Percentiles rank a stretch among this genome's conserved stretches.
phyloP scores from a whole-genome alignment of 768 basidiomycete genomes.

The Hygrocybe coccinea region DNA sequence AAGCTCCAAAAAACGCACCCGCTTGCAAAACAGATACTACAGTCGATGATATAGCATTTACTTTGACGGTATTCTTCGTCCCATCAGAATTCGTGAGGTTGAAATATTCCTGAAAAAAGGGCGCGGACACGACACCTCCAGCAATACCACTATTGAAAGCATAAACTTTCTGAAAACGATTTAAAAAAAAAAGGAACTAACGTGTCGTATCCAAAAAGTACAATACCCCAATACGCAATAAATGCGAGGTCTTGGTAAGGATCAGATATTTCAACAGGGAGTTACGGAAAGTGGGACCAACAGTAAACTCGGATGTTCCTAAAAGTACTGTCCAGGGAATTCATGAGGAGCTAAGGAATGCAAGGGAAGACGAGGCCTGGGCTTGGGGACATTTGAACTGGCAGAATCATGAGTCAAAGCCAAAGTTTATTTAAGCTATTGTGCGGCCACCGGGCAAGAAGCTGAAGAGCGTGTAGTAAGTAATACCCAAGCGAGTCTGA shows the following conservation, averaged over 20 bases:
- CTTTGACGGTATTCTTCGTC: background rate
- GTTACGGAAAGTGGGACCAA: too few relatives aligned
- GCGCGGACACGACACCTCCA: background rate
- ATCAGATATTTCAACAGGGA: background rate
- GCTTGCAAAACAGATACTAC: slow-evolving; percentile 86
- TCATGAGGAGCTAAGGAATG: too few relatives aligned
- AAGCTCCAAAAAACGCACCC: slow-evolving; percentile 70
- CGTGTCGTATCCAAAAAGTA: slow-evolving; percentile 80
- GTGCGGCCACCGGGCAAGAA: too few relatives aligned
- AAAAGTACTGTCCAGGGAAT: too few relatives aligned
- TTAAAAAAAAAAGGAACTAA: too few relatives aligned
- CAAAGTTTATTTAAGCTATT: background rate
- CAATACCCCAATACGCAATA: slow-evolving; percentile 70
- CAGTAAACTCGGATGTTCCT: too few relatives aligned
- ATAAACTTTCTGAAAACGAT: too few relatives aligned
- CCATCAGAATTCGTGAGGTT: background rate
- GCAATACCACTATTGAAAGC: slow-evolving; percentile 14
- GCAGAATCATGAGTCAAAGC: background rate
- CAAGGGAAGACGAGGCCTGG: too few relatives aligned
- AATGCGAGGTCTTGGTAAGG: slow-evolving; percentile 61
- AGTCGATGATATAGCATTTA: slow-evolving; percentile 61
- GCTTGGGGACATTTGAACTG: too few relatives aligned
- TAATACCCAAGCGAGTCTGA: too few relatives aligned
- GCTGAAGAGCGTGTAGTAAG: too few relatives aligned
- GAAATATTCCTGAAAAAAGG: background rate